Conservation (phyloP, 192 early-diverging fungal genomes). For the Chytriomyces hyalinus region DNA sequence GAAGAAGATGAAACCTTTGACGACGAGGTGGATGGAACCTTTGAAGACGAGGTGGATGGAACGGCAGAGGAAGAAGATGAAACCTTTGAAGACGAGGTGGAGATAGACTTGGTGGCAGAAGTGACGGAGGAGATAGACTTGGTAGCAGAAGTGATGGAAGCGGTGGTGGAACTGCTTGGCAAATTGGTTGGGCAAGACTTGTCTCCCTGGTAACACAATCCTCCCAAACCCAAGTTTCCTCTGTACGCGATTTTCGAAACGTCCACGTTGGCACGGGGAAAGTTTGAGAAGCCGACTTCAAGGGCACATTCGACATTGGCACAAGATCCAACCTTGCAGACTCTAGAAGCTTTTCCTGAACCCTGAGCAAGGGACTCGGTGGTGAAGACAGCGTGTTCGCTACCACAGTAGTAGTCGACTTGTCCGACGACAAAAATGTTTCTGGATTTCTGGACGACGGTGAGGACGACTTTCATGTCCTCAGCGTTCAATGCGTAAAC, state of each 20-base stretch:
- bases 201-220: conserved; percentile 11
- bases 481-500: not conserved
- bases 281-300: not conserved
- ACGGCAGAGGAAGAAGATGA: not conserved
- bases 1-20: not conserved
- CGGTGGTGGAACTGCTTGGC: not conserved
- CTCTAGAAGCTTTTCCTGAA: not conserved
- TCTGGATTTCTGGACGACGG: not conserved
- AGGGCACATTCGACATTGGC: not conserved
- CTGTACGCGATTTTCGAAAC: not conserved
- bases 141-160: not conserved
- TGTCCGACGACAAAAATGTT: not conserved
- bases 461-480: not conserved
- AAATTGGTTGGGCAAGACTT: not conserved
- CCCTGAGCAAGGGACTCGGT: not conserved
- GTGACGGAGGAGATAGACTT: not conserved
- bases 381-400: not conserved
- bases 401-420: not conserved
- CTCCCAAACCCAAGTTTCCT: not conserved
- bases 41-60: too few species aligned
- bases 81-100: not conserved
- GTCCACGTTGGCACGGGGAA: not conserved
- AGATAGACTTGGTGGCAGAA: not conserved
- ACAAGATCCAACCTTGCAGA: conserved; percentile 5
- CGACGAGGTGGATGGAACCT: not conserved